Evolutionary conservation across 441 rosid genomes (phyloP), one percentile per base, ranked within the genome.

Genomic region (Raphanus hybrid): DNA sequence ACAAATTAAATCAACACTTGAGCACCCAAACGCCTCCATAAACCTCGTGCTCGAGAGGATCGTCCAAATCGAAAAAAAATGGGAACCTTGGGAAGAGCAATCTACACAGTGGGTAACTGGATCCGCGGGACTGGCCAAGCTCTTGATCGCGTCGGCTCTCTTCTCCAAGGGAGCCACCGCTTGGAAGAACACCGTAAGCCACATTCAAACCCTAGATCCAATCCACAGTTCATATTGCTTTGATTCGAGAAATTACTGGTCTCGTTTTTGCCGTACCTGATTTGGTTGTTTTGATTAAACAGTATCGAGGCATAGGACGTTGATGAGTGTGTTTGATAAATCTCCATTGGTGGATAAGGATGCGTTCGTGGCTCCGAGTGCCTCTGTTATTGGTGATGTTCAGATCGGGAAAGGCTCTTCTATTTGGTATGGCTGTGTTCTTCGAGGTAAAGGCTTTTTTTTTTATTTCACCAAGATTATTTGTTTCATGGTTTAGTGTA

Each of bases 101-200:
- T 92, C 32, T 92, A 91, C 92, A 80, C 90, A 69, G 90, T 92
- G 5, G 98, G 98, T 9, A 87, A 86, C 82, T 91, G 97, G 98
- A 88, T 94, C 86, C 94, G 99, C 23, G 98, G 86, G 75, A 84
- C 93, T n/a, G 99, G 98, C n/a, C 95, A 95, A 79, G 97, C 99
- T 29, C 85, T 93, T 43, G 96, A 93, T 87, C 97, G 93, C 64
- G 91, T 93, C 37, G 97, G 98, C 57, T 89, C 91, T 86, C 95
- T 85, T 82, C 92, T 91, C 75, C 97, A 90, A 80, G 96, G 98
- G 75, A 90, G 78, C 73, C 73, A 84, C 83, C 84, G 59, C 82
- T 86, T 95, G 82, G 85, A 88, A 26, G 96, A 93, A 82, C 97
- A 96, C 43, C 75, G 98, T 93, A 80, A 86, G 83, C 70, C 32